Conservation (phyloP, 768 basidiomycete genomes). For the Tulasnella sp. region DNA sequence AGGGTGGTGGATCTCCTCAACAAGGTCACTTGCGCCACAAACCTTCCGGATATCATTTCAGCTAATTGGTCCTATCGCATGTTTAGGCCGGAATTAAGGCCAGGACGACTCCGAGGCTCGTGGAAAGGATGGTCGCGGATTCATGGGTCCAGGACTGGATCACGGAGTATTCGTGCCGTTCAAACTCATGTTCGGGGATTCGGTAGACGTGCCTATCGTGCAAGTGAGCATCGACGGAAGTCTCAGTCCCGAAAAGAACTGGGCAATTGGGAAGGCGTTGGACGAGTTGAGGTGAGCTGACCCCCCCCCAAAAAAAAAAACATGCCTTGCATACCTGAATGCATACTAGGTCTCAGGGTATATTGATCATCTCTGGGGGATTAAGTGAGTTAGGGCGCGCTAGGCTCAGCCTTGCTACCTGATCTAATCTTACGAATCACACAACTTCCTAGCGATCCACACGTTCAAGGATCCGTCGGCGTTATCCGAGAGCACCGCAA, state of each 20-base stretch:
- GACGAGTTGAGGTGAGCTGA: constrained; percentile 41
- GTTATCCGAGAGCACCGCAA: constrained; percentile 42
- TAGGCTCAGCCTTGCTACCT: background rate
- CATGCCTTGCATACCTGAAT: background rate
- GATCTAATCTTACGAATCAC: background rate
- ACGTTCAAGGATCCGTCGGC: constrained; percentile 47
- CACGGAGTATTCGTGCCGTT: constrained; percentile 79
- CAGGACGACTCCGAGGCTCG: constrained; percentile 34
- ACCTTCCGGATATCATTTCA: too few species aligned
- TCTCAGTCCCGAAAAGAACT: constrained; percentile 50
- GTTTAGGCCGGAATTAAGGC: too few species aligned
- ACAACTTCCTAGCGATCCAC: constrained; percentile 34
- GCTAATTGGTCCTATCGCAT: too few species aligned
- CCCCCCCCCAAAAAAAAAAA: too few species aligned
- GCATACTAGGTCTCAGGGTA: constrained; percentile 44
- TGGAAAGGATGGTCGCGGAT: constrained; percentile 57
- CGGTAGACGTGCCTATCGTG: constrained; percentile 54
- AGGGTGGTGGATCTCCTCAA: constrained; percentile 52
- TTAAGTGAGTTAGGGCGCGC: constrained; percentile 26
- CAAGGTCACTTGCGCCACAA: constrained; percentile 30
- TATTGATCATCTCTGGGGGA: constrained; percentile 62
- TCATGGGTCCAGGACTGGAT: constrained; percentile 54
- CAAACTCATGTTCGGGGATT: constrained; percentile 64
- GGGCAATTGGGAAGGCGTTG: constrained; percentile 54
- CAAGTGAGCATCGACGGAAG: constrained; percentile 57